Conservation (phyloP, 495 filamentous ascomycete genomes). For the Tuber microsphaerosporum region DNA sequence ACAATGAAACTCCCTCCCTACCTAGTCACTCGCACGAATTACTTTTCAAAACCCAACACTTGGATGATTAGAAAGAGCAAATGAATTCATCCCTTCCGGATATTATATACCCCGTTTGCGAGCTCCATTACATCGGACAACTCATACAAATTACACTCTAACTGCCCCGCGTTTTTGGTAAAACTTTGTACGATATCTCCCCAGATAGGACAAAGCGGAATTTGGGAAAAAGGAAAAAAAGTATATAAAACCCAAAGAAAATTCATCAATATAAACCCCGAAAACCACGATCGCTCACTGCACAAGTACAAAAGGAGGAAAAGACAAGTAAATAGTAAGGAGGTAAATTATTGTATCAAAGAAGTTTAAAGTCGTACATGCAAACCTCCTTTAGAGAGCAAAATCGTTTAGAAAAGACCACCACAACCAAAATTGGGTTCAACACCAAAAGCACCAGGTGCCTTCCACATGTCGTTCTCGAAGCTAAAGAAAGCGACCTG, state of each 20-base stretch:
- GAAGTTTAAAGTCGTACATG: not conserved
- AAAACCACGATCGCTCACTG: not conserved
- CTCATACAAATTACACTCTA: not conserved
- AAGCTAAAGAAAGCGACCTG: constrained; percentile 72
- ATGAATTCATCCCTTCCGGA: too few relatives aligned
- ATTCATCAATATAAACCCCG: not conserved
- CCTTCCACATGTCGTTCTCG: constrained; percentile 77
- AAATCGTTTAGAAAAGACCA: constrained; percentile 48
- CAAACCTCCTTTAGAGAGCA: not conserved
- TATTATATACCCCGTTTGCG: not conserved
- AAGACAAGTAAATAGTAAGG: not conserved
- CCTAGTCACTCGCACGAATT: too few relatives aligned
- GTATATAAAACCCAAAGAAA: constrained; percentile 5
- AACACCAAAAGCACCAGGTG: constrained; percentile 57
- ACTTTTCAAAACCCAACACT: too few relatives aligned
- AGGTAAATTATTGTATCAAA: constrained; percentile 6
- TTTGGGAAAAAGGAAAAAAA: not conserved
- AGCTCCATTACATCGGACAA: not conserved
- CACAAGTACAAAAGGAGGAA: not conserved
- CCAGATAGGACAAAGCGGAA: not conserved
- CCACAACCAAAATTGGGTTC: constrained; percentile 74
- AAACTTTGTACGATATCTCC: not conserved
- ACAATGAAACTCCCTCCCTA: too few relatives aligned
- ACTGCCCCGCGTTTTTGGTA: not conserved
- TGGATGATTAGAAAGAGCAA: too few relatives aligned